A percentile compares a stretch with the other conserved stretches of the same genome.
These are phyloP conservation scores for Parachaetomium inaequale DNA, from an alignment of 495 filamentous ascomycete species.

Conservation along the genomic window DNA sequence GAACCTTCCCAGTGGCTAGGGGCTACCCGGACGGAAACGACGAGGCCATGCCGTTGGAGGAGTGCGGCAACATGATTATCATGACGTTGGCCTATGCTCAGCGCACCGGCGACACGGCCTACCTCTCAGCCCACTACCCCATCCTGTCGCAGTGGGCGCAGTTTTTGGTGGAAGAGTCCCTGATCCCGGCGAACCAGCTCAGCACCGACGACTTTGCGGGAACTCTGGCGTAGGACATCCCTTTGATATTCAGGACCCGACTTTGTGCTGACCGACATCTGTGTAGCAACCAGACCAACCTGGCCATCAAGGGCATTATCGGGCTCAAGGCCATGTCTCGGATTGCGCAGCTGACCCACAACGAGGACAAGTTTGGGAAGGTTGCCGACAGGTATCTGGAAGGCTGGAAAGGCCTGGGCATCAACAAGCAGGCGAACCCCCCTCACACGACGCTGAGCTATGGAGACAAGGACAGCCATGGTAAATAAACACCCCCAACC, in stretches of 20 bases:
- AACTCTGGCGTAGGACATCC: conserved; percentile 52
- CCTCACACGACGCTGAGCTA: conserved; percentile 72
- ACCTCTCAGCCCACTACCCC: conserved; percentile 56
- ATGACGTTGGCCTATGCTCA: conserved; percentile 68
- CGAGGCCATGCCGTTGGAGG: conserved; percentile 92
- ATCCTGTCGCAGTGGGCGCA: conserved; percentile 84
- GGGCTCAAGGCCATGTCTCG: conserved; percentile 91
- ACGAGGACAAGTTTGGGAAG: conserved; percentile 57
- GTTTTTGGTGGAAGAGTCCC: conserved; percentile 75
- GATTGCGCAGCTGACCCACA: conserved; percentile 61
- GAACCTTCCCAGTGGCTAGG: conserved; percentile 87
- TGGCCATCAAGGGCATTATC: conserved; percentile 90
- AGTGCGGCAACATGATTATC: conserved; percentile 93
- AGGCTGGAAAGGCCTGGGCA: conserved; percentile 71
- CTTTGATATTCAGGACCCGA: background rate
- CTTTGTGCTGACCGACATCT: background rate
- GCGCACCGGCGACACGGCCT: conserved; percentile 40
- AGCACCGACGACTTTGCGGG: conserved; percentile 95
- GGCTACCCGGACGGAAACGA: conserved; percentile 81
- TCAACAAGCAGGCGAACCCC: conserved; percentile 60
- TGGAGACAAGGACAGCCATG: conserved; percentile 40
- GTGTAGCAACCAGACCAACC: conserved; percentile 75
- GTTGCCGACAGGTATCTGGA: conserved; percentile 69
- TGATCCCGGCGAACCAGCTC: conserved; percentile 80
- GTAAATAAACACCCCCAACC: conserved; percentile 8